Evolutionary conservation across 768 basidiomycete species (phyloP).

Genomic region (Butyriboletus loyo): DNA sequence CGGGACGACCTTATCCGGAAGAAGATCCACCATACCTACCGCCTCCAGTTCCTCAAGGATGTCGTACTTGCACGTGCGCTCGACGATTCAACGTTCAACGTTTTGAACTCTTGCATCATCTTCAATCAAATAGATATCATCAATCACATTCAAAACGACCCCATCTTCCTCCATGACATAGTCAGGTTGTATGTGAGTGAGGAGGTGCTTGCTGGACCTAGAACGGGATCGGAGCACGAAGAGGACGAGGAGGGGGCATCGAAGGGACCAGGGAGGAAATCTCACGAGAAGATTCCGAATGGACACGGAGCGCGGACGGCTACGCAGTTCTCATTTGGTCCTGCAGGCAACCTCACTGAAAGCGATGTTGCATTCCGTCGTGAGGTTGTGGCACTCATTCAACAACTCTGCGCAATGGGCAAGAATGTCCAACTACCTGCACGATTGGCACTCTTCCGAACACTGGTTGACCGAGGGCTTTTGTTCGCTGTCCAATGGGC

Average conservation of each 20-base stretch:
- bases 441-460: constrained; percentile 81
- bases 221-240: constrained; percentile 29
- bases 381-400: constrained; percentile 83
- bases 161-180: constrained; percentile 70
- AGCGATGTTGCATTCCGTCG: constrained; percentile 56
- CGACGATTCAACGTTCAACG: constrained; percentile 96
- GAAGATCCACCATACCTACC: constrained; percentile 97
- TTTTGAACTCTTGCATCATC: constrained; percentile 94
- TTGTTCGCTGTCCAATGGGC: constrained; percentile 94
- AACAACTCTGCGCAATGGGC: constrained; percentile 92
- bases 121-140: constrained; percentile 99
- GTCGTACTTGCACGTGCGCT: constrained; percentile 93
- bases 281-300: constrained; percentile 36
- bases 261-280: constrained; percentile 38
- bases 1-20: constrained; percentile 69
- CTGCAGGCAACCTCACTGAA: constrained; percentile 53
- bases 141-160: constrained; percentile 78
- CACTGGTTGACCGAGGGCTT: constrained; percentile 83
- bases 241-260: constrained; percentile 21
- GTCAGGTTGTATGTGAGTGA: constrained; percentile 75
- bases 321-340: constrained; percentile 50
- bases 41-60: constrained; percentile 96
- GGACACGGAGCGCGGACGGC: constrained; percentile 26
- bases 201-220: constrained; percentile 50
- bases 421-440: constrained; percentile 93